A percentile compares a stretch with the other conserved stretches of the same genome.
Conservation (phyloP, 2,329 filamentous ascomycete genomes). For the Teratosphaeria gauchensis region DNA sequence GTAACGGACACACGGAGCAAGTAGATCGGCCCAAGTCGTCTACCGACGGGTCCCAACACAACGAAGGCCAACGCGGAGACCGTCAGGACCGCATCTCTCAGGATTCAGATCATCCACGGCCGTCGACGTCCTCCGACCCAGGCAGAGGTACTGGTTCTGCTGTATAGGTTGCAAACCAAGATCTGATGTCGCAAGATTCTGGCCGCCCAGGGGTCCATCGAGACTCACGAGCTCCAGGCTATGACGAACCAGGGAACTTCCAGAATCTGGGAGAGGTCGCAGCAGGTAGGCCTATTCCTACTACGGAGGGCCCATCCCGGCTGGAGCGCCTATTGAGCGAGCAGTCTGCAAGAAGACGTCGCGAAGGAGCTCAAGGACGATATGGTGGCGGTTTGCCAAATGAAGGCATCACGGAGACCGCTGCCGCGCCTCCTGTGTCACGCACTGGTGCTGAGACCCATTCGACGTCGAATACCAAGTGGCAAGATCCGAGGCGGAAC, state of each 20-base stretch:
- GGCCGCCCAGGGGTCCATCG: not conserved
- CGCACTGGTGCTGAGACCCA: not conserved
- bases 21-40: not conserved
- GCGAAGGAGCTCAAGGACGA: not conserved
- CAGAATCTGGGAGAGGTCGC: constrained; percentile 12
- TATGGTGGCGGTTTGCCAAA: not conserved
- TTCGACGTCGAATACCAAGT: not conserved
- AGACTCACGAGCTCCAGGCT: constrained; percentile 13
- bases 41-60: constrained; percentile 8
- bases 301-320: not conserved
- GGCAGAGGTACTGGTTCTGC: not conserved
- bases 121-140: not conserved
- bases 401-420: constrained; percentile 6
- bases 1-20: not conserved
- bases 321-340: constrained; percentile 1
- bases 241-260: constrained; percentile 13
- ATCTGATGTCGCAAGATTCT: not conserved
- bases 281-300: constrained; percentile 6
- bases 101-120: constrained; percentile 2
- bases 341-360: not conserved
- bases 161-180: not conserved
- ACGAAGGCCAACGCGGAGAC: constrained; percentile 11
- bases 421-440: constrained; percentile 9
- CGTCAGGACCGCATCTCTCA: constrained; percentile 2
- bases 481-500: not conserved